These are phyloP conservation scores for Lentinula aciculospora DNA, from an alignment of 768 basidiomycete genomes.

Conservation along the genomic window DNA sequence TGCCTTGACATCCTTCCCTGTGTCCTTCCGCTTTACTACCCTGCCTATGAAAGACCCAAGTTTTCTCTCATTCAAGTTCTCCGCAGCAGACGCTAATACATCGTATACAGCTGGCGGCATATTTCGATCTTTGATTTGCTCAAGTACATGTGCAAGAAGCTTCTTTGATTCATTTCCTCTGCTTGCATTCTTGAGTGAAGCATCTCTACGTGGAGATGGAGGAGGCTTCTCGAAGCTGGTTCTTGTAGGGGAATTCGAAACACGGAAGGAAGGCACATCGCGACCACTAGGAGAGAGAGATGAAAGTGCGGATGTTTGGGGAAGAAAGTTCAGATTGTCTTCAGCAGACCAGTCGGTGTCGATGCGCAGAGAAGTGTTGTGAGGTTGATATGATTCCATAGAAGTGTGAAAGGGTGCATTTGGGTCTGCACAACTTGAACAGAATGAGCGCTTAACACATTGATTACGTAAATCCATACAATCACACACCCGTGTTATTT, in stretches of 20 bases:
- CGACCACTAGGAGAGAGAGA: not conserved
- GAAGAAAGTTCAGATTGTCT: not conserved
- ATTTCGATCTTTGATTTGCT: constrained; percentile 52
- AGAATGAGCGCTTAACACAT: too few relatives aligned
- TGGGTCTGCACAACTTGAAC: too few relatives aligned
- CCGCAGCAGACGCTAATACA: constrained; percentile 21
- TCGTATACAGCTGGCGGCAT: constrained; percentile 51
- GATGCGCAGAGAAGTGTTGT: not conserved
- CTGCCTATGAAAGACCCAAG: constrained; percentile 38
- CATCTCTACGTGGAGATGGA: constrained; percentile 16
- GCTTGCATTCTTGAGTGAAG: constrained; percentile 26
- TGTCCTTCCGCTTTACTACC: constrained; percentile 26
- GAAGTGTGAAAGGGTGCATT: not conserved
- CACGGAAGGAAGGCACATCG: constrained; percentile 4
- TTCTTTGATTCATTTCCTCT: constrained; percentile 63
- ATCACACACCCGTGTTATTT: too few relatives aligned
- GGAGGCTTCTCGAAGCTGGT: constrained; percentile 16
- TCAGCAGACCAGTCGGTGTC: not conserved
- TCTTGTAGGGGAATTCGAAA: constrained; percentile 1
- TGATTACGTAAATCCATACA: too few relatives aligned
- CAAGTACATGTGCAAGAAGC: constrained; percentile 58
- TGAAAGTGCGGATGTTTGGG: not conserved
- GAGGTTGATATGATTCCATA: not conserved
- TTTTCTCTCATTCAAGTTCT: constrained; percentile 23
- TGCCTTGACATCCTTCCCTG: constrained; percentile 7